Conservation (phyloP, 129 eudicot genomes). For the Flaveria sonorensis region DNA sequence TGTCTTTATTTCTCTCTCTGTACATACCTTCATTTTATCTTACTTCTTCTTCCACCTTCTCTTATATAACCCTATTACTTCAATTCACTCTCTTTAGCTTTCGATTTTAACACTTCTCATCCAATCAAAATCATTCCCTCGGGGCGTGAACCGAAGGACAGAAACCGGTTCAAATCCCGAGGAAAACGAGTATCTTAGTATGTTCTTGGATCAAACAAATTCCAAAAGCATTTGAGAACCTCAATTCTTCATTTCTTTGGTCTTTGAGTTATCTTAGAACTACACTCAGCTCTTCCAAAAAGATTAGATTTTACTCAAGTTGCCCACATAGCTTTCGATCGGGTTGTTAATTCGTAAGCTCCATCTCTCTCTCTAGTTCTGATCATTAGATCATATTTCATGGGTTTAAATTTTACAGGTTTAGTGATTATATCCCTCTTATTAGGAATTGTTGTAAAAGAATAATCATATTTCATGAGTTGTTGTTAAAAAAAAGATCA, state of each 20-base stretch:
- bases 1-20: slow-evolving; percentile 27
- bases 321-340: neutral
- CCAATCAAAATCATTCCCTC: neutral
- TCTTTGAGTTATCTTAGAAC: neutral
- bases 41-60: slow-evolving; percentile 21
- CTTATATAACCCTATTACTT: slow-evolving; percentile 14
- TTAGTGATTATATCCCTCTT: too few relatives aligned
- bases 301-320: slow-evolving; percentile 1
- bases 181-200: neutral
- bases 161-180: slow-evolving; percentile 1
- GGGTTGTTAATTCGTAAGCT: slow-evolving; percentile 31
- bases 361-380: neutral
- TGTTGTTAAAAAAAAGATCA: too few relatives aligned
- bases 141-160: neutral
- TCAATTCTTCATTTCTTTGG: neutral
- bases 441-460: too few relatives aligned
- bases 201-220: neutral
- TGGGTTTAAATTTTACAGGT: too few relatives aligned
- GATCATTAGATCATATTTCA: neutral
- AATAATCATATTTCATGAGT: too few relatives aligned
- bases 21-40: neutral
- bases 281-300: neutral
- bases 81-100: neutral
- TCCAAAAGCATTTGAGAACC: slow-evolving; percentile 18
- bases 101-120: neutral